Evolutionary conservation across 768 basidiomycete genomes (phyloP).

Genomic region (Lyophyllum decastes): DNA sequence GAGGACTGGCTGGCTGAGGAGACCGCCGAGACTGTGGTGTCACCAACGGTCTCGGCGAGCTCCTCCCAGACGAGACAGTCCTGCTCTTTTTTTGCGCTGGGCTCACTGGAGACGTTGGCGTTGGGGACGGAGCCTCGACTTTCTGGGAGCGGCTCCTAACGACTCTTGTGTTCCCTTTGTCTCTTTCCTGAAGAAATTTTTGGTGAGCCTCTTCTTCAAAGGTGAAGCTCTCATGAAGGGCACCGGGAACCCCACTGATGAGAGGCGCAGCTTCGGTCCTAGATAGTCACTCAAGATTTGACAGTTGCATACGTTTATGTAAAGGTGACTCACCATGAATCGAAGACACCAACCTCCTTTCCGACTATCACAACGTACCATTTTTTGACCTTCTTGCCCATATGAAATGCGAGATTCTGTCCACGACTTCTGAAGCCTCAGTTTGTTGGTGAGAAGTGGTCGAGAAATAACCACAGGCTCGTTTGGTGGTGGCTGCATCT

Average conservation of each 20-base stretch:
- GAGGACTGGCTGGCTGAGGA: conserved; percentile 6
- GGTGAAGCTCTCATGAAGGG: conserved; percentile 43
- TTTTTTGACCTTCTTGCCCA: conserved; percentile 31
- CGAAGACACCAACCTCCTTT: conserved; percentile 37
- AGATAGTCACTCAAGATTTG: not conserved
- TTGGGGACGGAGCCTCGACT: conserved; percentile 1
- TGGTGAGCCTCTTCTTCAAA: conserved; percentile 42
- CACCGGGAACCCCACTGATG: conserved; percentile 42
- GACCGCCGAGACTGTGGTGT: conserved; percentile 1
- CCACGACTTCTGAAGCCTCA: not conserved
- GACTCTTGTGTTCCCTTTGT: conserved; percentile 29
- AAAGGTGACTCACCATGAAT: conserved; percentile 31
- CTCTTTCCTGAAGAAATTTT: conserved; percentile 28
- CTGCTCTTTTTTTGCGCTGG: not conserved
- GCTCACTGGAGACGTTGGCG: not conserved
- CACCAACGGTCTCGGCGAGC: conserved; percentile 10
- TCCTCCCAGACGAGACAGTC: conserved; percentile 3
- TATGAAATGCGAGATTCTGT: conserved; percentile 8
- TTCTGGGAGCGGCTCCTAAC: conserved; percentile 15
- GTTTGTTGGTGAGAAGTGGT: not conserved
- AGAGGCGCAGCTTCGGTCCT: conserved; percentile 50
- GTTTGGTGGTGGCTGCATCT: not conserved
- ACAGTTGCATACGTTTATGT: not conserved
- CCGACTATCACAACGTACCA: conserved; percentile 46
- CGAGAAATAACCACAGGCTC: not conserved